A percentile compares a stretch with the other conserved stretches of the same genome.
Evolutionary conservation across 2,329 filamentous ascomycete species (phyloP).

Genomic region (Emmonsia crescens): DNA sequence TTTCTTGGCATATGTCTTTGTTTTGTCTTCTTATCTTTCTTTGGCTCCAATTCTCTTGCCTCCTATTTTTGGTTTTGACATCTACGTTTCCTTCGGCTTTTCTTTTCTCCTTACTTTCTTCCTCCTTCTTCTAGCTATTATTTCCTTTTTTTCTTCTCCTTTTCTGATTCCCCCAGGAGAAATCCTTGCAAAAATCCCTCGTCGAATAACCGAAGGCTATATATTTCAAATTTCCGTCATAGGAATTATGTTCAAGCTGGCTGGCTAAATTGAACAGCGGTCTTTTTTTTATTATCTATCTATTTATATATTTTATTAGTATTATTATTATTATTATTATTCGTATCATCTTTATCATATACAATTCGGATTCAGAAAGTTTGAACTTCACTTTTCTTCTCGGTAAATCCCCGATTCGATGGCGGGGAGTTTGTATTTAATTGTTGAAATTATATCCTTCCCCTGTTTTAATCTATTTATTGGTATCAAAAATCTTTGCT

Average conservation of each 20-base stretch:
- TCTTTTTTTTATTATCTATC: background rate
- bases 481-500: background rate
- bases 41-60: background rate
- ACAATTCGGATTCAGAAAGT: no score
- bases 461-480: background rate
- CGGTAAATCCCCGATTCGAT: background rate
- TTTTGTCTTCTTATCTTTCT: background rate
- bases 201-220: background rate
- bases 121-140: background rate
- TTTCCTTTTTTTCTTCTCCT: background rate
- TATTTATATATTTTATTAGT: background rate
- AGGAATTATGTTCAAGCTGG: background rate
- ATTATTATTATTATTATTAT: background rate
- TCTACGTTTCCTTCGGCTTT: background rate
- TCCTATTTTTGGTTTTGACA: background rate
- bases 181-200: background rate
- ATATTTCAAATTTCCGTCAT: background rate
- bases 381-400: background rate
- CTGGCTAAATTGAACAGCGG: conserved; percentile 1
- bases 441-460: conserved; percentile 7
- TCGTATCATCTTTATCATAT: background rate
- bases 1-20: background rate
- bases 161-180: conserved; percentile 1
- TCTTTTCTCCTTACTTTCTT: background rate
- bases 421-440: background rate